phyloP scores from a whole-genome alignment of 2,329 filamentous ascomycete genomes.

The Phoma sp. region DNA sequence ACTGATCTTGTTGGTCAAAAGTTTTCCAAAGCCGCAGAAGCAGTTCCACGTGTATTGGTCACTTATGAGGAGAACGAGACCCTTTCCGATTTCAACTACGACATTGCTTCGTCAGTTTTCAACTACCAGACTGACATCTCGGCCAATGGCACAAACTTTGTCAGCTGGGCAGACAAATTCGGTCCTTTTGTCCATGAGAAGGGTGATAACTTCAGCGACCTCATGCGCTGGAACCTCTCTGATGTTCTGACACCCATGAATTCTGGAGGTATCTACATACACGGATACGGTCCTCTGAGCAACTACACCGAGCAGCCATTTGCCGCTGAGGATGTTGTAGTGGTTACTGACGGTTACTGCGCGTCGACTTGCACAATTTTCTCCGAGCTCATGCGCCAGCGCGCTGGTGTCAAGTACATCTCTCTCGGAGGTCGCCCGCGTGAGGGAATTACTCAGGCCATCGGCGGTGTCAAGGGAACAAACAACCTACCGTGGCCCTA shows the following conservation, averaged over 20 bases:
- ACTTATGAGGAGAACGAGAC: slow-evolving; percentile 48
- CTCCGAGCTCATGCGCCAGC: slow-evolving; percentile 61
- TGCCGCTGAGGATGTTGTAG: slow-evolving; percentile 63
- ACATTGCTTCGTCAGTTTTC: slow-evolving; percentile 52
- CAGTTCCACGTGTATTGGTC: slow-evolving; percentile 41
- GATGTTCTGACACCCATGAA: slow-evolving; percentile 49
- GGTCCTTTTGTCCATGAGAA: slow-evolving; percentile 51
- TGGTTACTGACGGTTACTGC: slow-evolving; percentile 63
- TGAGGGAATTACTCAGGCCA: slow-evolving; percentile 58
- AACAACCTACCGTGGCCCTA: slow-evolving; percentile 46
- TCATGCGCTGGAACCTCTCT: slow-evolving; percentile 61
- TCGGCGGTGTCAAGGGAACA: slow-evolving; percentile 71
- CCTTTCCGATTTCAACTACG: slow-evolving; percentile 32
- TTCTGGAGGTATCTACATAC: slow-evolving; percentile 44
- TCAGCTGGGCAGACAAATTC: slow-evolving; percentile 57
- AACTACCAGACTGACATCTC: slow-evolving; percentile 58
- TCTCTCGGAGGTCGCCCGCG: slow-evolving; percentile 67
- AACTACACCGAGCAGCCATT: slow-evolving; percentile 62
- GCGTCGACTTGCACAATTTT: slow-evolving; percentile 68
- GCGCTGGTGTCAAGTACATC: slow-evolving; percentile 63
- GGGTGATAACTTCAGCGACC: slow-evolving; percentile 64
- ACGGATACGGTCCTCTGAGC: slow-evolving; percentile 43
- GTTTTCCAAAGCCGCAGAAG: slow-evolving; percentile 43
- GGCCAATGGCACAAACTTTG: slow-evolving; percentile 59
- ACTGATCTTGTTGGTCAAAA: slow-evolving; percentile 55